These are phyloP conservation scores for Phytophthora ramorum DNA, from an alignment of 352 stramenopile genomes.

Conservation along the genomic window DNA sequence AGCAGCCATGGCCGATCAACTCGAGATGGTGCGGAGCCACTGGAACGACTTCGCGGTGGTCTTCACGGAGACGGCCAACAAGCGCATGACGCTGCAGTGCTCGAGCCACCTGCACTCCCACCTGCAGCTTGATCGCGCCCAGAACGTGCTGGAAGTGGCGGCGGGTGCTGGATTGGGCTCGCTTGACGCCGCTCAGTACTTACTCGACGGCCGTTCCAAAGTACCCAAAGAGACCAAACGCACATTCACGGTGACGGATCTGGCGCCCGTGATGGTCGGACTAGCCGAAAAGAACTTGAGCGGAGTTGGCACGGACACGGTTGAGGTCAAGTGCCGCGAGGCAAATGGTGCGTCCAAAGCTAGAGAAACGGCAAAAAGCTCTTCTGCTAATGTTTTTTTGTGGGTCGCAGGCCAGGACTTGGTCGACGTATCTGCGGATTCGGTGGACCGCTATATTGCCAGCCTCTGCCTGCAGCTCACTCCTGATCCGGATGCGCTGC, in stretches of 20 bases:
- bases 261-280: slow-evolving; percentile 53
- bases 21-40: slow-evolving; percentile 23
- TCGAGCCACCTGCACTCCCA: slow-evolving; percentile 50
- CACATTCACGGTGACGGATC: slow-evolving; percentile 47
- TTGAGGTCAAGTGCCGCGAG: slow-evolving; percentile 39
- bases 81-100: slow-evolving; percentile 57
- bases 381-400: background rate
- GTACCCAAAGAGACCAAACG: slow-evolving; percentile 31
- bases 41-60: slow-evolving; percentile 48
- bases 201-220: slow-evolving; percentile 23
- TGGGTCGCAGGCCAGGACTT: slow-evolving; percentile 50
- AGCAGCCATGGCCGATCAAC: slow-evolving; percentile 14
- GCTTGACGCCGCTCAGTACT: slow-evolving; percentile 40
- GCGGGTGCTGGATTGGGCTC: slow-evolving; percentile 57
- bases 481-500: slow-evolving; percentile 54
- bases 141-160: slow-evolving; percentile 56
- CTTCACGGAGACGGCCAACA: slow-evolving; percentile 62
- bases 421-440: slow-evolving; percentile 28
- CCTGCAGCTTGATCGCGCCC: slow-evolving; percentile 53
- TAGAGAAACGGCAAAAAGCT: background rate
- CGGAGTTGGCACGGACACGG: slow-evolving; percentile 4
- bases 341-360: slow-evolving; percentile 40
- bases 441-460: slow-evolving; percentile 58
- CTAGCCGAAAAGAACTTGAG: slow-evolving; percentile 43
- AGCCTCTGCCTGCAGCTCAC: slow-evolving; percentile 59